Evolutionary conservation across 805 yeast genomes (phyloP), one percentile per base, ranked within the genome.

Genomic region (Yueomyces sinensis): DNA sequence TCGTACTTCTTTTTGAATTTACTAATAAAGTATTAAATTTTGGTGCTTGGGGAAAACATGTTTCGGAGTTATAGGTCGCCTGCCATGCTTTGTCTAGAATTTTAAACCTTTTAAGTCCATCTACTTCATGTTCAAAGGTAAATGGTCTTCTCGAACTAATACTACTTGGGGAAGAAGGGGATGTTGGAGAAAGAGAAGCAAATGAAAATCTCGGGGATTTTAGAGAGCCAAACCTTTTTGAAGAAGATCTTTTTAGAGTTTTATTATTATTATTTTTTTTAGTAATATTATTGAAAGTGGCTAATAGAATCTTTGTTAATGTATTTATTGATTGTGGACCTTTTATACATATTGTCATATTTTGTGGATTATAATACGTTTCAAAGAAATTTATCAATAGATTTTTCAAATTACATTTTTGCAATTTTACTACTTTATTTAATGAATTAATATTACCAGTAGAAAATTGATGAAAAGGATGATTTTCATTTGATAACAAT

Each of bases 251-350:
- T 29, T 40, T 37, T 29, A 29, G 16, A 17, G 18, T 9, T 9
- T 31, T 27, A 19, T 4, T 17, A 4, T 3, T 3, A 1, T 22
- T 15, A 5, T 36, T 11, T 14, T 25, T 29, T 2, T 34, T 28
- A 20, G 41, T 47, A 9, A 71, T 46, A 23, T 50, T 57, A 14
- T 59, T 49, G 44, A 76, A 77, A 36, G 62, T 49, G 1, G 56
- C 30, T 1, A 62, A 29, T 0, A 75, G 76, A 14, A 74, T 38
- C 43, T 71, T 77, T 30, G 68, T 70, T 25, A 81, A 49, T 18
- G 58, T 53, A 41, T 74, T 75, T 24, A 78, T 42, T 0, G 87
- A 73, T 37, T 76, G 81, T 0, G 86, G 76, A 0, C 87, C 79
- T 43, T 70, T 64, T 4, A 81, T 42, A 2, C 77, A 82, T 17